Base-by-base conservation (phyloP, 2,329 filamentous ascomycete species). In the Setomelanomma holmii region DNA sequence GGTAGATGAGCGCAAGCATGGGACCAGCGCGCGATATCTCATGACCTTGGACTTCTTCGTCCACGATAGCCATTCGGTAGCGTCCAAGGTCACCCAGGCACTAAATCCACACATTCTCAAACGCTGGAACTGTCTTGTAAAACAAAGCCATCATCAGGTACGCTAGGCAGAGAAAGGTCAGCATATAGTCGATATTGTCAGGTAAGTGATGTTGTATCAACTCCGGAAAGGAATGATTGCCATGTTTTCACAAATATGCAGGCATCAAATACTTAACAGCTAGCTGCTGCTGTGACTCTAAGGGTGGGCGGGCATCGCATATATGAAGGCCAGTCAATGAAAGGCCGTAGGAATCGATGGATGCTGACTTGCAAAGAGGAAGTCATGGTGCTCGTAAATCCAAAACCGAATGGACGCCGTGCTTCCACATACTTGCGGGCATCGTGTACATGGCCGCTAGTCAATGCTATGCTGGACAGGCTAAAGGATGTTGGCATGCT, bases 321-420 rank as follows among this genome's bases (percentile, higher is more conserved):
- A 6, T 14, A 14, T 14, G 27, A 8, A 6, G 27, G 27, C 27
- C 0, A 97, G 74, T 0, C 85, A 79, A 3, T 84, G 82, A 0
- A 98, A 71, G 0, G 87, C 85, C 0, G 81, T 80, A 20, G 83
- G 89, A 0, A 91, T 90, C 0, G 87, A 89, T 1, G 65, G 93
- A 66, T 98, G 92, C 61, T 97, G 92, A 0, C 86, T 90, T 0
- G 93, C 93, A 1, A 96, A 78, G 51, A 97, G 93, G 49, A 82
- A 81, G 49, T 82, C 79, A 58, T 81, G 78, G 50, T 81, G 79
- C 54, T 96, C n/a, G n/a, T n/a, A n/a, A n/a, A n/a, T 30, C 27
- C 27, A 30, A 14, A 14, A 30, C 10, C 5, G 27, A 30, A 30
- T 30, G 27, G 10, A 6, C 14, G 27, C 27, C 27, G 14, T 30